Evolutionary conservation across 352 stramenopile genomes (phyloP), one percentile per base, ranked within the genome.

Genomic region (Aphanomyces invadans): DNA sequence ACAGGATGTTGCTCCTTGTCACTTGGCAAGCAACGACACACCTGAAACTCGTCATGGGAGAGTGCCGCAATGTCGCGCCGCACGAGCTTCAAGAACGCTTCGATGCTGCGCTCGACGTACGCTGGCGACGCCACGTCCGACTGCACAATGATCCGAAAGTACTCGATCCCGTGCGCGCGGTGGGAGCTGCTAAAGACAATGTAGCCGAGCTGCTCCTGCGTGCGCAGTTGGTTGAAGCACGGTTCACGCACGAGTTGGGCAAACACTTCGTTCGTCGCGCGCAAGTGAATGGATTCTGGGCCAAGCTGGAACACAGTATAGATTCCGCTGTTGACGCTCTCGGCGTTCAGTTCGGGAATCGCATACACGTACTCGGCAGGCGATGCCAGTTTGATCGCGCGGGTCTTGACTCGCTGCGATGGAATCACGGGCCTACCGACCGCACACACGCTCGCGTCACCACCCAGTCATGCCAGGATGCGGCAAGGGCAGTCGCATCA

Each of bases 191-290:
- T 88, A 53, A 88, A 92, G 10, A 96, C 87, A 23, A 95, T 80
- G 56, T 96, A 97, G 3, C 90, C 90, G 1, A 97, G 78, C 70
- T 97, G 89, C 71, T 97, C 88, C 69, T 94, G 80, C 9, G 90
- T 97, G n/a, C 90, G 86, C n/a, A 97, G 76, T 59, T 96, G 82
- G 72, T 96, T 89, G 73, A 97, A 97, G 65, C 81, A 92, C 11
- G 87, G 88, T 68, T 97, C 89, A 69, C 94, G 90, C 17, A 90
- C 76, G 12, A 97, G 74, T 59, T 96, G 87, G n/a, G 82, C 80
- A 55, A 97, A 80, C 11, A 98, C 77, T 54, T 89, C 76, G 28
- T 90, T 72, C 17, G 74, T 73, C 23, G 81, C 82, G 48, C 77
- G 74, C 0, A 76, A 65, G 29, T 54, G 17, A 15, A 61, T 26